A percentile compares a stretch with the other conserved stretches of the same genome.
These are phyloP conservation scores for Cryphonectria parasitica DNA, from an alignment of 2,329 filamentous ascomycete genomes.

Conservation along the genomic window DNA sequence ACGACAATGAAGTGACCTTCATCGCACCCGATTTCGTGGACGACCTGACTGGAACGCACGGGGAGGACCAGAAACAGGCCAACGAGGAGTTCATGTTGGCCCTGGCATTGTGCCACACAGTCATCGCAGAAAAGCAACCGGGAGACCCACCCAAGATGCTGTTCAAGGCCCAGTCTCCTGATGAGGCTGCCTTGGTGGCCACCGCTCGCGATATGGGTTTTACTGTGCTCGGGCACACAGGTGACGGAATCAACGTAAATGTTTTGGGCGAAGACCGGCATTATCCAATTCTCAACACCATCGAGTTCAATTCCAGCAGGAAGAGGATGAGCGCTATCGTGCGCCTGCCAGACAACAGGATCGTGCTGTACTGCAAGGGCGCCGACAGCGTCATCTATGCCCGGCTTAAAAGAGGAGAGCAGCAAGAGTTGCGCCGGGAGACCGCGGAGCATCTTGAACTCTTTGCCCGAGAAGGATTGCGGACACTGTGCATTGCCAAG, in stretches of 20 bases:
- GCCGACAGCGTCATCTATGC: constrained; percentile 98
- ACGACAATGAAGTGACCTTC: constrained; percentile 89
- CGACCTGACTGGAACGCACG: constrained; percentile 79
- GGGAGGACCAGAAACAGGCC: constrained; percentile 73
- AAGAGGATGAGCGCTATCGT: constrained; percentile 99
- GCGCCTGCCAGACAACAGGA: constrained; percentile 87
- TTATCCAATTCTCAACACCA: constrained; percentile 88
- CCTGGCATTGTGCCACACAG: constrained; percentile 93
- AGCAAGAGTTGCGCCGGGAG: constrained; percentile 76
- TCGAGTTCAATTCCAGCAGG: constrained; percentile 95
- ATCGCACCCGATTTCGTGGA: constrained; percentile 86
- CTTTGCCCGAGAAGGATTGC: constrained; percentile 92
- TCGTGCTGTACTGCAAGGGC: constrained; percentile 94
- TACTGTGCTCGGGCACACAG: constrained; percentile 80
- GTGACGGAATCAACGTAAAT: constrained; percentile 83
- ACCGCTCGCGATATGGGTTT: constrained; percentile 96
- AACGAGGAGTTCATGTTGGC: constrained; percentile 93
- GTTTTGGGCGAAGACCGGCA: constrained; percentile 82
- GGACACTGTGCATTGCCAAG: constrained; percentile 92
- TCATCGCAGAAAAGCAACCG: constrained; percentile 86
- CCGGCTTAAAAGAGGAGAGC: constrained; percentile 81
- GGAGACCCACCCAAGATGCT: constrained; percentile 90
- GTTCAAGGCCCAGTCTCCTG: constrained; percentile 96
- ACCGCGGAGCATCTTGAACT: constrained; percentile 96
- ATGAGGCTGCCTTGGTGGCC: constrained; percentile 91